phyloP scores from a whole-genome alignment of 2,329 filamentous ascomycete species.

The Scedosporium minutisporum region DNA sequence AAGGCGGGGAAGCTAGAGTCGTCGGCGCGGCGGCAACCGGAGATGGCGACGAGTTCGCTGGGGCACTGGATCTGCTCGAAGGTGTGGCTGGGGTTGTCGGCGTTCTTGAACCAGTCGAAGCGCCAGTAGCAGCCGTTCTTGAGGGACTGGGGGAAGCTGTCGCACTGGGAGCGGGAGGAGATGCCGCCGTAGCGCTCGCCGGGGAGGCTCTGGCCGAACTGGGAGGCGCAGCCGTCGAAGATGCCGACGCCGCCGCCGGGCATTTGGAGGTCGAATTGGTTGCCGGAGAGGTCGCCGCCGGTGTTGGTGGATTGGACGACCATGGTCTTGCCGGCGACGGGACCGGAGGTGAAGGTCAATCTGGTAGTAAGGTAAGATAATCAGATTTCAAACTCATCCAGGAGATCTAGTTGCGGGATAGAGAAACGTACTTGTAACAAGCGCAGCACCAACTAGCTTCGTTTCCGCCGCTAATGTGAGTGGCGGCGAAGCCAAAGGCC shows the following conservation, averaged over 20 bases:
- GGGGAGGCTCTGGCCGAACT: conserved; percentile 30
- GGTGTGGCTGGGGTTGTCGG: conserved; percentile 45
- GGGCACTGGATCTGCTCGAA: conserved; percentile 49
- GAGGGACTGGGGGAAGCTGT: conserved; percentile 39
- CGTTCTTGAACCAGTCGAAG: conserved; percentile 52
- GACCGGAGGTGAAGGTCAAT: conserved; percentile 40
- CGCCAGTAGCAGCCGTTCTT: conserved; percentile 52
- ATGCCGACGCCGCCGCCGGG: conserved; percentile 46
- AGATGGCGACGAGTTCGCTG: conserved; percentile 31
- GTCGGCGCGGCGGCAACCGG: conserved; percentile 18
- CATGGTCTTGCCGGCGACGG: conserved; percentile 50
- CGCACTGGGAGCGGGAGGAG: conserved; percentile 39
- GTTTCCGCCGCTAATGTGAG: conserved; percentile 40
- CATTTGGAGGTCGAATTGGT: conserved; percentile 50
- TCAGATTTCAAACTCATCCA: neutral
- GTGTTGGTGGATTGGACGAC: conserved; percentile 57
- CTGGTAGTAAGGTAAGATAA: conserved; percentile 15
- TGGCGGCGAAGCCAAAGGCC: conserved; percentile 58
- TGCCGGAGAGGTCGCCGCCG: conserved; percentile 42
- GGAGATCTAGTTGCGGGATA: too few relatives aligned
- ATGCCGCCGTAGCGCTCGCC: conserved; percentile 51
- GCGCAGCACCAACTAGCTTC: conserved; percentile 56
- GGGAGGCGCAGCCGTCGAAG: conserved; percentile 39
- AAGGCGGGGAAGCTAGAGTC: conserved; percentile 18
- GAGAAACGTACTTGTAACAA: conserved; percentile 38